Evolutionary conservation across 768 basidiomycete genomes (phyloP).

Genomic region (Clitopilus passeckerianus): DNA sequence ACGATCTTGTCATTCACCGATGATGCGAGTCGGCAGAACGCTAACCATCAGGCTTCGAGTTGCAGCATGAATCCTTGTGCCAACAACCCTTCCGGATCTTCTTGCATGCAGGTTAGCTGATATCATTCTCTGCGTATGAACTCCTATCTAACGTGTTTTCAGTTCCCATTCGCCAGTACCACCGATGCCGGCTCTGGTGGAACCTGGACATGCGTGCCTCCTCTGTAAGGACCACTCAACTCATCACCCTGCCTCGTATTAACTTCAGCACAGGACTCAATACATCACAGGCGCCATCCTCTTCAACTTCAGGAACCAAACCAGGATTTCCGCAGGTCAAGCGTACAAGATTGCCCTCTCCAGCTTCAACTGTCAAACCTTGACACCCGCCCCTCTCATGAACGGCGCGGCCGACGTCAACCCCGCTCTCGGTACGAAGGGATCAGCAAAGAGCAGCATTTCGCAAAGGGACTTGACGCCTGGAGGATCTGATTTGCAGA

Average conservation of each 20-base stretch:
- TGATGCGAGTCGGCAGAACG: not conserved
- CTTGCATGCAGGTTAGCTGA: not conserved
- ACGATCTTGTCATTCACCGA: not conserved
- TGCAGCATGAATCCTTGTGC: not conserved
- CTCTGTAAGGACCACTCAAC: constrained; percentile 2
- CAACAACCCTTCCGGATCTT: not conserved
- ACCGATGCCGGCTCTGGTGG: constrained; percentile 8
- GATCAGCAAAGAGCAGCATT: not conserved
- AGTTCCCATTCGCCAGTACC: constrained; percentile 14
- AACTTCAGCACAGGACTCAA: constrained; percentile 4
- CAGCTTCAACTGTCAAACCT: constrained; percentile 6
- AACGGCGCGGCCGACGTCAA: not conserved
- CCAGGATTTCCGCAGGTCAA: not conserved
- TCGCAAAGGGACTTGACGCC: constrained; percentile 4
- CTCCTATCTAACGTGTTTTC: not conserved
- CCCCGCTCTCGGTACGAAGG: not conserved
- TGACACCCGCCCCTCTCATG: not conserved
- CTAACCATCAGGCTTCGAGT: not conserved
- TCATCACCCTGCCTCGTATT: not conserved
- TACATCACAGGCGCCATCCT: constrained; percentile 12
- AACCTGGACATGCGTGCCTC: constrained; percentile 8
- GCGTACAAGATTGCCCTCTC: constrained; percentile 7
- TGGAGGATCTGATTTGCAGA: constrained; percentile 5
- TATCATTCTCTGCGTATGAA: not conserved
- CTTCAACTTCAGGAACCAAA: constrained; percentile 6